Evolutionary conservation across 2,329 filamentous ascomycete species (phyloP), one percentile per base, ranked within the genome.

Genomic region (Verticillium tricorpus): DNA sequence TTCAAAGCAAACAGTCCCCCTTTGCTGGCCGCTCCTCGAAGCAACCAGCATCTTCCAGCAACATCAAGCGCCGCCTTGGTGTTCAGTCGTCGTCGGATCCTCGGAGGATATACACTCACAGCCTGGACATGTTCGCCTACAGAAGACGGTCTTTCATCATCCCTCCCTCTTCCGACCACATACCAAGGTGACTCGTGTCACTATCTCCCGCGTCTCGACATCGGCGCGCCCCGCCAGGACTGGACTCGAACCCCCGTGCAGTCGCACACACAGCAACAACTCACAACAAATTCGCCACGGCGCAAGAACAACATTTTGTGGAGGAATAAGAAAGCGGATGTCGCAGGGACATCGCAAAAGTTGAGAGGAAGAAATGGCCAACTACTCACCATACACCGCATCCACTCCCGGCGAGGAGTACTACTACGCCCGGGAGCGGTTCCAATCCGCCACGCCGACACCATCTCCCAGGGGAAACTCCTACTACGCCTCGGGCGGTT

Each of bases 101-200:
- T 68, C 64, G 61, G 57, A 64, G 63, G 70, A 74, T 72, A 73
- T 76, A 76, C 72, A 74, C 69, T 74, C 74, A 73, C 70, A 68
- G 31, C 70, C 70, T 69, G 71, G 75, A 76, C 74, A 86, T 86
- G 84, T 86, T 82, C 75, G 79, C 80, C 76, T 77, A 77, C 80
- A 78, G 77, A 82, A 81, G 76, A 81, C 77, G 77, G 71, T 77
- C 75, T 74, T 79, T 77, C 74, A 82, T 79, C 76, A 82, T 79
- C 76, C 80, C 78, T 80, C 81, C 80, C 79, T 81, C 80, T 72
- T 81, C 82, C 82, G 81, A 84, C 78, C 80, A 82, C 79, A 84
- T 83, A 84, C 81, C 82, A 79, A 83, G 83, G 83, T 85, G 83
- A 85, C 82, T 75, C 77, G 78, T 73, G 72, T 79, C 76, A 75